A percentile compares a stretch with the other conserved stretches of the same genome.
These are phyloP conservation scores for Marasmius tenuissimus DNA, from an alignment of 1,284 basidiomycete species.

Conservation along the genomic window DNA sequence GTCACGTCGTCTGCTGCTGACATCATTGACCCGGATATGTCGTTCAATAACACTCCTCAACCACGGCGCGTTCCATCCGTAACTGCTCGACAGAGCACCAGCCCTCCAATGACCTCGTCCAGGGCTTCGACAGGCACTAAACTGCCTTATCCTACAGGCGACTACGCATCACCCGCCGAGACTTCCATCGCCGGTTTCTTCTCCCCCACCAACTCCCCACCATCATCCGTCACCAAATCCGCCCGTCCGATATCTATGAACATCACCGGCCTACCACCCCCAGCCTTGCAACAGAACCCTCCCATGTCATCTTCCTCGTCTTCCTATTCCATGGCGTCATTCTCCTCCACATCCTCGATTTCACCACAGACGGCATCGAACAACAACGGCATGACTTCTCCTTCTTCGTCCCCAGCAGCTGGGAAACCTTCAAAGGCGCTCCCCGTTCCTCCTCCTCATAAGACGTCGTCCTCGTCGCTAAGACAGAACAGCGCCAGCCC, in stretches of 20 bases:
- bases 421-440: conserved; percentile 8
- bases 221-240: conserved; percentile 37
- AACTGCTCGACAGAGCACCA: conserved; percentile 59
- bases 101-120: conserved; percentile 53
- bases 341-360: conserved; percentile 25
- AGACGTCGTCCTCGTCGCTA: conserved; percentile 21
- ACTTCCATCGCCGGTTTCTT: conserved; percentile 39
- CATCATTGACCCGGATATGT: conserved; percentile 15
- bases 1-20: conserved; percentile 14
- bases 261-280: conserved; percentile 18
- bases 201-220: conserved; percentile 65
- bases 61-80: conserved; percentile 38
- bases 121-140: conserved; percentile 37
- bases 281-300: background rate
- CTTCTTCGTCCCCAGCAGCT: conserved; percentile 29
- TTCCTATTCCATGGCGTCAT: conserved; percentile 20
- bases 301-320: conserved; percentile 21
- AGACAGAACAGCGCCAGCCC: conserved; percentile 53
- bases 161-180: conserved; percentile 66
- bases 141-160: conserved; percentile 77
- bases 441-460: conserved; percentile 27
- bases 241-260: conserved; percentile 15
- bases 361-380: conserved; percentile 12
- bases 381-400: conserved; percentile 12
- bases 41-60: conserved; percentile 11